These are phyloP conservation scores for Penicillium pancosmium DNA, from an alignment of 495 filamentous ascomycete genomes.

Conservation along the genomic window DNA sequence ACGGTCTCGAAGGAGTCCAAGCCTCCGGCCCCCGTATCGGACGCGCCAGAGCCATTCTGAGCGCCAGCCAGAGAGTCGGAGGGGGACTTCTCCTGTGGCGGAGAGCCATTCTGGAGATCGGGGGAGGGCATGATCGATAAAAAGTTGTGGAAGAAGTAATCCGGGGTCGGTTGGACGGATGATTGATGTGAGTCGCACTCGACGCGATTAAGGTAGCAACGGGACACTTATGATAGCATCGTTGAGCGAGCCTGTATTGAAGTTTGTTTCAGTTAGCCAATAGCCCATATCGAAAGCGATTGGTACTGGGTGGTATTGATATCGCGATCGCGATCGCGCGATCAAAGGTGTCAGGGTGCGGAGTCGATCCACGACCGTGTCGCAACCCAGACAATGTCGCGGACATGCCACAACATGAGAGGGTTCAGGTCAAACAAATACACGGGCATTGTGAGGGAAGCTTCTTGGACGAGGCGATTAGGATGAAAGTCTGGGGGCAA, in stretches of 20 bases:
- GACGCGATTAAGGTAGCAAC: constrained; percentile 27
- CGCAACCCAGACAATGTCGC: constrained; percentile 28
- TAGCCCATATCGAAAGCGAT: background rate
- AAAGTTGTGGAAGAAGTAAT: constrained; percentile 6
- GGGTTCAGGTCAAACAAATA: background rate
- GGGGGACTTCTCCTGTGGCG: constrained; percentile 30
- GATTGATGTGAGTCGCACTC: constrained; percentile 24
- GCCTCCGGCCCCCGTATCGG: constrained; percentile 28
- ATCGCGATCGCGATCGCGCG: constrained; percentile 26
- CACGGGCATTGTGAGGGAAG: background rate
- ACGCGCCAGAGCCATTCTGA: constrained; percentile 30
- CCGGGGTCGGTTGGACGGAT: constrained; percentile 25
- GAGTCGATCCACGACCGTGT: constrained; percentile 21
- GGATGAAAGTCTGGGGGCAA: constrained; percentile 7
- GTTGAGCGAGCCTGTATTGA: constrained; percentile 30
- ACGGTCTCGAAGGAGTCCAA: constrained; percentile 27
- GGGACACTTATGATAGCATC: constrained; percentile 38
- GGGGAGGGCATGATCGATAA: constrained; percentile 43
- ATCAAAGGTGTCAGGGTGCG: constrained; percentile 4
- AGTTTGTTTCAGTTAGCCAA: constrained; percentile 24
- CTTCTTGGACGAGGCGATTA: constrained; percentile 1
- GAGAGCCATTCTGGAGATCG: constrained; percentile 26
- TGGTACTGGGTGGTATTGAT: constrained; percentile 1
- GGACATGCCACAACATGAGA: constrained; percentile 4
- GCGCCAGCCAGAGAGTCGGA: constrained; percentile 29